phyloP scores from a whole-genome alignment of 768 basidiomycete species.

The Imleria badia region DNA sequence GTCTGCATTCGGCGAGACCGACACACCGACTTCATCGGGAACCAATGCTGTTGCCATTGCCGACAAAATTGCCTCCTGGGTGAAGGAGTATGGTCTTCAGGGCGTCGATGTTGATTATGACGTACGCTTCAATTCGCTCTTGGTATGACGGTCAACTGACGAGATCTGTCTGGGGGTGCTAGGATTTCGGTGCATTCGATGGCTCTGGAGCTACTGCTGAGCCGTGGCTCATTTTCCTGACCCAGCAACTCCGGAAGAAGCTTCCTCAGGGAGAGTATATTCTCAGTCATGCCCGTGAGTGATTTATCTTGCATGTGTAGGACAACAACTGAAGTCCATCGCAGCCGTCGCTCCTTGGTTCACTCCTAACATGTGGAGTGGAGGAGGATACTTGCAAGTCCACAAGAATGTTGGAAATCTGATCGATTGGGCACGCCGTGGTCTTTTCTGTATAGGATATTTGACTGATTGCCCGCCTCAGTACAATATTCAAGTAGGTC shows the following conservation, averaged over 20 bases:
- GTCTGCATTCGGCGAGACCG: neutral
- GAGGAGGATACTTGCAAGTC: slow-evolving; percentile 42
- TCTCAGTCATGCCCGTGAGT: slow-evolving; percentile 37
- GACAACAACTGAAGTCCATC: neutral
- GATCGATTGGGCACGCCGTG: slow-evolving; percentile 42
- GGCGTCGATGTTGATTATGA: neutral
- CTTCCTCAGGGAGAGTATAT: slow-evolving; percentile 35
- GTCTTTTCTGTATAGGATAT: neutral
- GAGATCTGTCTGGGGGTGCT: neutral
- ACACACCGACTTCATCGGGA: neutral
- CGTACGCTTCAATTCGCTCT: neutral
- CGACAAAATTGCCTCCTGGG: neutral
- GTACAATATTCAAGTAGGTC: neutral
- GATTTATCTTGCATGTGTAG: too few relatives aligned
- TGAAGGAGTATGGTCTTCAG: neutral
- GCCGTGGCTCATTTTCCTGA: slow-evolving; percentile 36
- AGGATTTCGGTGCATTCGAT: slow-evolving; percentile 61
- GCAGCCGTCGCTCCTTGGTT: slow-evolving; percentile 44
- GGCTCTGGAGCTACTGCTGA: slow-evolving; percentile 46
- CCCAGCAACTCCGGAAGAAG: slow-evolving; percentile 27
- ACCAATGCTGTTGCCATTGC: neutral
- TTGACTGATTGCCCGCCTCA: neutral
- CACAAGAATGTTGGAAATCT: slow-evolving; percentile 39
- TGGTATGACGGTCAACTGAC: neutral
- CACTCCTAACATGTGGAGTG: slow-evolving; percentile 33